Conservation (phyloP, 2,329 filamentous ascomycete genomes). For the Trichoderma koningiopsis region DNA sequence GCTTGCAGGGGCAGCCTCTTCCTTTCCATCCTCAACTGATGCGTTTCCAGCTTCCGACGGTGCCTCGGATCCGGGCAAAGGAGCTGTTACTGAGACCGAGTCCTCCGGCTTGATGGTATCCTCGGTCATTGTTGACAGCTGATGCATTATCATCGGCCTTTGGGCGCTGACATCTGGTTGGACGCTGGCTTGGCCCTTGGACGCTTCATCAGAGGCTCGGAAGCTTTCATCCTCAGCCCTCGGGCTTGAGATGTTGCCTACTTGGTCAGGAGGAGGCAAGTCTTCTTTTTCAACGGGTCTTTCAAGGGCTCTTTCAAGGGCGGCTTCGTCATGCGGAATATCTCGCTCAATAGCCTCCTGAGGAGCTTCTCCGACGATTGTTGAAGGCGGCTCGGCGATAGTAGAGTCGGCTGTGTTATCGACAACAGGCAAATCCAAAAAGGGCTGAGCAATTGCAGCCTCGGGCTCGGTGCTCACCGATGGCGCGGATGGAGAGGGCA, state of each 20-base stretch:
- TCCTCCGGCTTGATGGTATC: conserved; percentile 45
- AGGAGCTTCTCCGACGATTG: conserved; percentile 37
- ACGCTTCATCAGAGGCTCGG: conserved; percentile 33
- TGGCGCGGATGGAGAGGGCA: conserved; percentile 15
- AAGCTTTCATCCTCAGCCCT: conserved; percentile 34
- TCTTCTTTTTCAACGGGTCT: conserved; percentile 30
- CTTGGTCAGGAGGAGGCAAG: conserved; percentile 43
- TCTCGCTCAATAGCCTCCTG: conserved; percentile 34
- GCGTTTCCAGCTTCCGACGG: conserved; percentile 34
- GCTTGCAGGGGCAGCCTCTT: conserved; percentile 8
- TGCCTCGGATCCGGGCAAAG: conserved; percentile 36
- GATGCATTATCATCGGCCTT: conserved; percentile 34
- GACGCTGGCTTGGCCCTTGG: conserved; percentile 35
- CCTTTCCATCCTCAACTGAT: conserved; percentile 31
- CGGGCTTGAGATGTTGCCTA: conserved; percentile 45
- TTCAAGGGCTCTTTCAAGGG: not conserved
- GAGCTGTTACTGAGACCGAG: conserved; percentile 40
- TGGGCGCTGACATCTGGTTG: conserved; percentile 30
- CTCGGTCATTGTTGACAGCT: conserved; percentile 42
- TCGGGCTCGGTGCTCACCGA: not conserved
- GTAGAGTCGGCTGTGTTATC: conserved; percentile 32
- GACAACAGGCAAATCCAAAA: not conserved
- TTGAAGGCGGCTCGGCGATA: conserved; percentile 38
- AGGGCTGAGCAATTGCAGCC: not conserved
- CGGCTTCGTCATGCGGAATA: conserved; percentile 28